Percentiles rank a stretch among this genome's conserved stretches.
Conservation (phyloP, 2,329 filamentous ascomycete species). For the Claviceps sp. region DNA sequence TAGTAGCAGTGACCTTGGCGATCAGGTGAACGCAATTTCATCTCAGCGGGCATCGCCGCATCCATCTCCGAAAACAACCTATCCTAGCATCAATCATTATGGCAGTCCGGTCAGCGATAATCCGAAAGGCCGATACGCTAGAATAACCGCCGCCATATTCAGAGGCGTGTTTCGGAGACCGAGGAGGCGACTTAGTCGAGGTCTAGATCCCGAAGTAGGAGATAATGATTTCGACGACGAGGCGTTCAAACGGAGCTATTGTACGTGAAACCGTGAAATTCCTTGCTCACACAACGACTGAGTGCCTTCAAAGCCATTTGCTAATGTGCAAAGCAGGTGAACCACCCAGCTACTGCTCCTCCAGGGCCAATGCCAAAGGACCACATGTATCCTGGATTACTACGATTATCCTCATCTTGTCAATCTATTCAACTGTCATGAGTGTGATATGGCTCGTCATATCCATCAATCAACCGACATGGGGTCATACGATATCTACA, state of each 20-base stretch:
- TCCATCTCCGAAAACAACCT: neutral
- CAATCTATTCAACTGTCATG: constrained; percentile 49
- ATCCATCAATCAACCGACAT: constrained; percentile 49
- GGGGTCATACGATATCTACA: constrained; percentile 41
- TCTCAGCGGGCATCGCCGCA: neutral
- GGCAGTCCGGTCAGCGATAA: neutral
- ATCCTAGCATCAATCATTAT: neutral
- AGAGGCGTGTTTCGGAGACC: neutral
- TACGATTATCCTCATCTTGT: constrained; percentile 31
- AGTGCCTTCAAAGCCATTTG: neutral
- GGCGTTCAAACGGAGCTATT: constrained; percentile 18
- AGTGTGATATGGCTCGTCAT: constrained; percentile 54
- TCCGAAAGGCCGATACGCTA: neutral
- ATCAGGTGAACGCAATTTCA: neutral
- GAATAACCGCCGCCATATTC: neutral
- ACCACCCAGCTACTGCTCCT: constrained; percentile 21
- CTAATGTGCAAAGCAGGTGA: constrained; percentile 7
- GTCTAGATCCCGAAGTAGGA: neutral
- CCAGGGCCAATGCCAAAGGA: constrained; percentile 18
- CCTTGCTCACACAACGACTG: too few relatives aligned
- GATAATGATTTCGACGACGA: constrained; percentile 11
- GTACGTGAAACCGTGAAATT: constrained; percentile 10
- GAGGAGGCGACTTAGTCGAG: neutral
- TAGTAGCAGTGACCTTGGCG: neutral
- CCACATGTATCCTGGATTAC: constrained; percentile 33